These are phyloP conservation scores for Eucalyptus microcorys DNA, from an alignment of 345 rosid genomes.

Conservation along the genomic window DNA sequence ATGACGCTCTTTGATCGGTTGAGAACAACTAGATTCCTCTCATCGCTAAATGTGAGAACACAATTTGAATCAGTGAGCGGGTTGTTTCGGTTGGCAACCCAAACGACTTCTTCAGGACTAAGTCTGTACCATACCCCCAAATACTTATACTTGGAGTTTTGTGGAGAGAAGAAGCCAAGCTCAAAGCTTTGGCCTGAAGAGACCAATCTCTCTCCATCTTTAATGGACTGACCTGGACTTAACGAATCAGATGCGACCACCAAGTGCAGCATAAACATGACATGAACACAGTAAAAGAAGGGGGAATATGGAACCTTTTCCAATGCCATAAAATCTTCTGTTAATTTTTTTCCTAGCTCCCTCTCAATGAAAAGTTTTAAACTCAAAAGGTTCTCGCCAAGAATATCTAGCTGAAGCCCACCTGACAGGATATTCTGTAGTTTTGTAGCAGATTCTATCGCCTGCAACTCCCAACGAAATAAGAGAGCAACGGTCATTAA, in stretches of 20 bases:
- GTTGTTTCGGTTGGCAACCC: slow-evolving; percentile 28
- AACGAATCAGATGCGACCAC: background rate
- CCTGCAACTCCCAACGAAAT: background rate
- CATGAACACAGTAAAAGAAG: background rate
- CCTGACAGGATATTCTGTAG: background rate
- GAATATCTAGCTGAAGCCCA: background rate
- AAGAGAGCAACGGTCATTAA: background rate
- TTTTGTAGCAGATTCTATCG: background rate
- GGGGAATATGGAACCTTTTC: background rate
- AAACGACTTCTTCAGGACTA: background rate
- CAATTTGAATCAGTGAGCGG: slow-evolving; percentile 1
- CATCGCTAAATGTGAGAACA: background rate
- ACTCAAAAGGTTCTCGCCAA: background rate
- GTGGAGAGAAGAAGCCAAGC: background rate
- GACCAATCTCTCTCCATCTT: background rate
- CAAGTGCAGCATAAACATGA: background rate
- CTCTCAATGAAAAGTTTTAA: background rate
- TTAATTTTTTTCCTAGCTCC: background rate
- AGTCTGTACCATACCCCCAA: slow-evolving; percentile 21
- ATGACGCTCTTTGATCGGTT: background rate
- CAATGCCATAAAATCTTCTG: background rate
- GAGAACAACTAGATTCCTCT: background rate
- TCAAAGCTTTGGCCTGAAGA: background rate
- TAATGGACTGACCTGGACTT: background rate
- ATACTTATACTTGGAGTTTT: background rate